Percentiles rank a stretch among this genome's conserved stretches.
phyloP scores from a whole-genome alignment of 2,329 filamentous ascomycete species.

The Sarocladium strictum region DNA sequence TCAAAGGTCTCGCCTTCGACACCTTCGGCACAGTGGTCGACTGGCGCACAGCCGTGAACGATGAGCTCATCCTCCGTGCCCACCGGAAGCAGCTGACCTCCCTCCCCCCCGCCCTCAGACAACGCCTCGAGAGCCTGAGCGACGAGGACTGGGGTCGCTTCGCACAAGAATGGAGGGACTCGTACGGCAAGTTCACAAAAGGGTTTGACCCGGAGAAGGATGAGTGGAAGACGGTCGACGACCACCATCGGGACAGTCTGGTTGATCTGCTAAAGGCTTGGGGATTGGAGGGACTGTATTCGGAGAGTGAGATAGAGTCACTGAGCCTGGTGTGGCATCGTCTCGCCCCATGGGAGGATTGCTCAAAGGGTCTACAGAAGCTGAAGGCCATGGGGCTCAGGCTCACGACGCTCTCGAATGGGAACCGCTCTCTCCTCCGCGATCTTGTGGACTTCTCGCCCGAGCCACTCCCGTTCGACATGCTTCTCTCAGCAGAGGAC shows the following conservation, averaged over 20 bases:
- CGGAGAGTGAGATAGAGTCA: conserved; percentile 53
- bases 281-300: conserved; percentile 53
- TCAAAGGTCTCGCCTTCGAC: conserved; percentile 65
- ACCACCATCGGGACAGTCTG: conserved; percentile 63
- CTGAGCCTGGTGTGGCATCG: conserved; percentile 68
- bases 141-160: conserved; percentile 56
- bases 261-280: conserved; percentile 49
- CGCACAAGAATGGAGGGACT: conserved; percentile 63
- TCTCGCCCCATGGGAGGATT: conserved; percentile 64
- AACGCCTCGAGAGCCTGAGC: conserved; percentile 44
- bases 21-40: conserved; percentile 77
- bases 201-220: conserved; percentile 40
- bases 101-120: conserved; percentile 38
- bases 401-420: conserved; percentile 69
- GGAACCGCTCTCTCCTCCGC: conserved; percentile 58
- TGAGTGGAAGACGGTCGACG: conserved; percentile 64
- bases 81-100: conserved; percentile 39
- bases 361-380: conserved; percentile 45
- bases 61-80: conserved; percentile 48
- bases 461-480: conserved; percentile 49
- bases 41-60: conserved; percentile 64
- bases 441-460: conserved; percentile 56
- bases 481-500: conserved; percentile 60
- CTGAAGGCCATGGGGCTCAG: conserved; percentile 39
- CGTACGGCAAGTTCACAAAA: conserved; percentile 56